Evolutionary conservation across 148 eudicot genomes (phyloP).

Genomic region (Pouteria glomerata): DNA sequence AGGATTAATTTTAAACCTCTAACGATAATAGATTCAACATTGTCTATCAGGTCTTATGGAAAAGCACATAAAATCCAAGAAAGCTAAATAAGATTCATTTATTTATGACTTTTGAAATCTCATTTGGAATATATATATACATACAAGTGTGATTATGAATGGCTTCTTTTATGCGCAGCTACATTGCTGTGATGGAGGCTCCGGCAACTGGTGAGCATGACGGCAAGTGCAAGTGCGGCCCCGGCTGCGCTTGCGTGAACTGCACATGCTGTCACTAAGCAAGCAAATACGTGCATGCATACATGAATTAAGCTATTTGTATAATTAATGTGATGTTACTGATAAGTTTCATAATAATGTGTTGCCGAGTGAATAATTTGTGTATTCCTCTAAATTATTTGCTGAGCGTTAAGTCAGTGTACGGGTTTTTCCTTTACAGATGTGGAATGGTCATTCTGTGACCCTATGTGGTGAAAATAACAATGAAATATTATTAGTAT

Average conservation of each 20-base stretch:
- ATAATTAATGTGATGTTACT: background rate
- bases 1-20: no score
- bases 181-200: constrained; percentile 26
- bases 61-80: no score
- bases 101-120: background rate
- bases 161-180: constrained; percentile 30
- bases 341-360: constrained; percentile 5
- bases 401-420: background rate
- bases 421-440: background rate
- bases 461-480: background rate
- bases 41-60: background rate
- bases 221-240: constrained; percentile 69
- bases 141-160: background rate
- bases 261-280: constrained; percentile 54
- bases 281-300: background rate
- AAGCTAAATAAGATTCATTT: no score
- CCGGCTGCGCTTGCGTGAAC: constrained; percentile 44
- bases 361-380: constrained; percentile 13
- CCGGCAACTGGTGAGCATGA: constrained; percentile 48
- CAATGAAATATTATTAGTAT: constrained; percentile 10
- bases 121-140: background rate
- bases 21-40: background rate
- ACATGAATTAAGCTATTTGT: no score
- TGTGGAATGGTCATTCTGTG: constrained; percentile 23
- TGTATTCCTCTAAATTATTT: background rate